Evolutionary conservation across 1,139 yeast species (phyloP).

Genomic region (Diutina mesorugosa): DNA sequence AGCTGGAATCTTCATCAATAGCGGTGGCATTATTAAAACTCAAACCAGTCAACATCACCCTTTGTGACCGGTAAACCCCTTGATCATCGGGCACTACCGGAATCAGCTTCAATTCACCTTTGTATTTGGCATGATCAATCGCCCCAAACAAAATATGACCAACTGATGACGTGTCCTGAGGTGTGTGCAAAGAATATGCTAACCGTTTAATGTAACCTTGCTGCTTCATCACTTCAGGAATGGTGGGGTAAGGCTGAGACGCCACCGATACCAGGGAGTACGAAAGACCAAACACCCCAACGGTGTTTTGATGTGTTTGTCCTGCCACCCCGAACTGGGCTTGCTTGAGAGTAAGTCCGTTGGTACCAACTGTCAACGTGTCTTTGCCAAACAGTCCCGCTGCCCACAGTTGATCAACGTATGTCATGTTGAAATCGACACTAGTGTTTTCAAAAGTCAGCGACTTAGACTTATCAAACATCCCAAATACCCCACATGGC

Average conservation of each 20-base stretch:
- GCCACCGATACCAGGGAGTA: background rate
- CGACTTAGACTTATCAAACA: slow-evolving; percentile 15
- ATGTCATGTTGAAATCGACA: background rate
- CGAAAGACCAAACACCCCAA: slow-evolving; percentile 40
- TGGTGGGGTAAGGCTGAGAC: slow-evolving; percentile 14
- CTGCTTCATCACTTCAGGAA: slow-evolving; percentile 25
- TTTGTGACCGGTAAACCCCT: background rate
- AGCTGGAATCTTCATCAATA: background rate
- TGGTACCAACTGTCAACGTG: slow-evolving; percentile 2
- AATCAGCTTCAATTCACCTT: slow-evolving; percentile 17
- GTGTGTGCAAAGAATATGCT: slow-evolving; percentile 42
- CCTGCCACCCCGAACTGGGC: slow-evolving; percentile 40
- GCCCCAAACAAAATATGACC: slow-evolving; percentile 50
- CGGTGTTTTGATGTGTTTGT: slow-evolving; percentile 29
- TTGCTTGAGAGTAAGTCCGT: background rate
- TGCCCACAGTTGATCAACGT: background rate
- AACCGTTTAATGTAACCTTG: slow-evolving; percentile 35
- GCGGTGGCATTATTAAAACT: background rate
- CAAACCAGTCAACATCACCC: background rate
- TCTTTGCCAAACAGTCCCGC: background rate
- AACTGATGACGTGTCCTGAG: slow-evolving; percentile 13
- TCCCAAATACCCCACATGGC: slow-evolving; percentile 30
- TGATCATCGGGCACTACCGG: background rate
- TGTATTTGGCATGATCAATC: slow-evolving; percentile 38
- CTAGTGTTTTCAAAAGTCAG: slow-evolving; percentile 5